Evolutionary conservation across 441 rosid genomes (phyloP), one percentile per base, ranked within the genome.

Genomic region (Bocquillonia castaneifolia): DNA sequence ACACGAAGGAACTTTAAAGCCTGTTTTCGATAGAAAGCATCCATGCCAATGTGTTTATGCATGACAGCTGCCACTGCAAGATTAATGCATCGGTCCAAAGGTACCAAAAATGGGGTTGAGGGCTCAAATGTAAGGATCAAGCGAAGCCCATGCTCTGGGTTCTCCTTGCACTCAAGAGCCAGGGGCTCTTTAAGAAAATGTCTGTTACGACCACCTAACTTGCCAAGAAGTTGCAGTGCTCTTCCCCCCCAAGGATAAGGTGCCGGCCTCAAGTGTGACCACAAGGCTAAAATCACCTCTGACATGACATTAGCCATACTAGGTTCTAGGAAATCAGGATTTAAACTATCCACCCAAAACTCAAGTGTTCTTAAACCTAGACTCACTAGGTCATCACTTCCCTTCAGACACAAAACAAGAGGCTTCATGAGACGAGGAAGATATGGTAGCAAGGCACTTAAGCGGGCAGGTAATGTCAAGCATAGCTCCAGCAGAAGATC

Each of bases 261-360:
- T 59, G 81, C 84, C 60, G 99, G 97, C 77, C 91, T 88, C 82
- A 95, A 78, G 77, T 92, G 97, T 74, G 96, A 88, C 99, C 98
- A 95, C 67, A 95, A 78, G 66, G 97, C 95, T 77, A 92, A 87
- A 81, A 95, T 90, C 83, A 92, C 91, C 82, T 92, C 97, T 7
- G 98, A 90, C 91, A 89, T 95, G 44, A 92, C 97, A 81, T 85
- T 90, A 54, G 95, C 97, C 98, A 95, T 95, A 72, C 95, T 92
- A 36, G 98, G 95, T 79, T 95, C 99, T 75, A 95, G 77, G 80
- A 92, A 95, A 72, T 92, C 99, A 51, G 99, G 99, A 86, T 95
- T 92, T 67, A 95, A 82, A 80, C 97, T 92, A 76, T 92, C 99
- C 20, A 95, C 97, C 99, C 99, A 95, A 79, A 95, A 95, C 78